Evolutionary conservation across 306 rosid species (phyloP).

Genomic region (Cajanus cajan): DNA sequence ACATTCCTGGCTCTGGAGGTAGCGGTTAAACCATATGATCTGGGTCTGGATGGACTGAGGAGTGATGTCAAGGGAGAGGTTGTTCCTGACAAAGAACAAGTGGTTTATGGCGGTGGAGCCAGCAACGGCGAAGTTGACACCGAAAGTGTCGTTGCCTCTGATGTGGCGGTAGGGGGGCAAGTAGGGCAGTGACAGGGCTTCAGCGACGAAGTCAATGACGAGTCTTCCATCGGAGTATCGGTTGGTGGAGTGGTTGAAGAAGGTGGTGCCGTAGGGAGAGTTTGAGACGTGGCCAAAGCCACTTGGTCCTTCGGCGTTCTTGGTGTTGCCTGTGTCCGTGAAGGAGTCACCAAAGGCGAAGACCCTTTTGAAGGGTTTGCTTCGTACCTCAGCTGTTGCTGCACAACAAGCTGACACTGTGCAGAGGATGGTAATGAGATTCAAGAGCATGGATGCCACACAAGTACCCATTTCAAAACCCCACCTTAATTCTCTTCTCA

Average conservation of each 20-base stretch:
- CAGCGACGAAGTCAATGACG: constrained; percentile 76
- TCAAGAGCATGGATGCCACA: constrained; percentile 5
- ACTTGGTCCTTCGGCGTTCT: constrained; percentile 60
- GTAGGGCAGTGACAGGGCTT: constrained; percentile 70
- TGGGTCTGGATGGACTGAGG: constrained; percentile 80
- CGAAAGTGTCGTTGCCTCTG: constrained; percentile 43
- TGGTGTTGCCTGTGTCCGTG: constrained; percentile 95
- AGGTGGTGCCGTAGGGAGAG: constrained; percentile 74
- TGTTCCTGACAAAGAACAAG: constrained; percentile 70
- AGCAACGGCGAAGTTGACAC: constrained; percentile 89
- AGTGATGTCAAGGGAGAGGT: constrained; percentile 63
- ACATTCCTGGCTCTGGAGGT: constrained; percentile 52
- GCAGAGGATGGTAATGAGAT: constrained; percentile 33
- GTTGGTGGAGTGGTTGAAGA: constrained; percentile 81
- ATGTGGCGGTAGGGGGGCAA: constrained; percentile 57
- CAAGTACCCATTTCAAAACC: constrained; percentile 37
- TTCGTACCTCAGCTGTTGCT: neutral
- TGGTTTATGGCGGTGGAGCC: constrained; percentile 88
- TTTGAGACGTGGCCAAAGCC: constrained; percentile 81
- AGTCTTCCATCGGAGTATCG: constrained; percentile 91
- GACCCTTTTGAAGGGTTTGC: constrained; percentile 63
- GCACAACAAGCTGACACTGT: constrained; percentile 27
- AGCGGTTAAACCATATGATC: constrained; percentile 71
- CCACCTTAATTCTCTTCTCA: neutral
- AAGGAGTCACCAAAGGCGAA: constrained; percentile 92